Evolutionary conservation across 495 filamentous ascomycete species (phyloP).

Genomic region (Mytilinidion resinicola): DNA sequence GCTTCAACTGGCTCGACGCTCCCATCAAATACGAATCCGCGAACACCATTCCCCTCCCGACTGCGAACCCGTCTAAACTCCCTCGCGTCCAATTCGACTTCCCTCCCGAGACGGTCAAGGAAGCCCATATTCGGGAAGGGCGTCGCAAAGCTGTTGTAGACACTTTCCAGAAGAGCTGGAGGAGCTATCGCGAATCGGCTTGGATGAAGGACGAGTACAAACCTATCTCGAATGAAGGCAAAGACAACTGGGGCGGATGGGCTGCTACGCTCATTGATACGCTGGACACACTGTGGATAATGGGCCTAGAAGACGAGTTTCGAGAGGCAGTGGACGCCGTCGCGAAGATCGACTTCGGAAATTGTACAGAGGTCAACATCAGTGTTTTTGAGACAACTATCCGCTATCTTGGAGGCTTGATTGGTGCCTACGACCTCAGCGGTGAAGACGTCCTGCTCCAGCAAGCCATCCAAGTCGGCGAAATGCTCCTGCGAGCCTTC

Average conservation of each 20-base stretch:
- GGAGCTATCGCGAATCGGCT: slow-evolving; percentile 66
- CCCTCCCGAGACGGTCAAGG: slow-evolving; percentile 39
- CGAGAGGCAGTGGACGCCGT: slow-evolving; percentile 30
- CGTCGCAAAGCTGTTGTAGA: slow-evolving; percentile 56
- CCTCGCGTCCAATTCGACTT: slow-evolving; percentile 51
- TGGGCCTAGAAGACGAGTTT: slow-evolving; percentile 38
- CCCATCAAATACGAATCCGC: slow-evolving; percentile 14
- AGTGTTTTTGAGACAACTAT: slow-evolving; percentile 48
- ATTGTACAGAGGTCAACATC: slow-evolving; percentile 25
- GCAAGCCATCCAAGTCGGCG: slow-evolving; percentile 38
- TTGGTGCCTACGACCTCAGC: slow-evolving; percentile 47
- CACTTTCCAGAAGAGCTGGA: slow-evolving; percentile 67
- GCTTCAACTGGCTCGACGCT: slow-evolving; percentile 23
- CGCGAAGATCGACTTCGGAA: slow-evolving; percentile 36
- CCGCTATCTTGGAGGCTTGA: slow-evolving; percentile 44
- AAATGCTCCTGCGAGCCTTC: slow-evolving; percentile 42
- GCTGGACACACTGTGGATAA: slow-evolving; percentile 37
- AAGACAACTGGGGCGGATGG: slow-evolving; percentile 36
- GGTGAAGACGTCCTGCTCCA: slow-evolving; percentile 33
- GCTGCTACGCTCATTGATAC: slow-evolving; percentile 37
- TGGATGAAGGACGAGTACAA: slow-evolving; percentile 75
- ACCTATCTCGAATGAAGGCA: slow-evolving; percentile 53
- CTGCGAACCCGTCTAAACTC: slow-evolving; percentile 34
- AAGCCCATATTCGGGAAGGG: slow-evolving; percentile 35
- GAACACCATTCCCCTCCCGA: slow-evolving; percentile 14